Evolutionary conservation across 2,329 filamentous ascomycete genomes (phyloP), one percentile per base, ranked within the genome.

Genomic region (Aspergillus luchuensis): DNA sequence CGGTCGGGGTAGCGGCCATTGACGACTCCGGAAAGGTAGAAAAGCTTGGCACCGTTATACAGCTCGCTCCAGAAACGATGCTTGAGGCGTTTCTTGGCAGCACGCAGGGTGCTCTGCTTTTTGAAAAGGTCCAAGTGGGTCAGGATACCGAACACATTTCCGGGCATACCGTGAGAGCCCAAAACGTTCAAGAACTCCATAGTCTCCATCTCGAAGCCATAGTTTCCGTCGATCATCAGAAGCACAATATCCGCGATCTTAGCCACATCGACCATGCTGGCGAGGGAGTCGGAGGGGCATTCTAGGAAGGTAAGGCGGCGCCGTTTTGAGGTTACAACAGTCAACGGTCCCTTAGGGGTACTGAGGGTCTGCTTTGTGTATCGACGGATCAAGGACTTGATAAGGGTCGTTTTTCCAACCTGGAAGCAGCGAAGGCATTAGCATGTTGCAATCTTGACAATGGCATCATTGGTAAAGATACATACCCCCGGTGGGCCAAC

Each of bases 151-250:
- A 99, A 98, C 39, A 99, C 93, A 70, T 99, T 99, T 66, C 95
- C 94, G 0, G 96, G 95, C 94, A 99, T 98, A 76, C 95, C 95
- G 30, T 91, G 96, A 2, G 92, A 87, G n/a, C 91, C 90, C 54
- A 99, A 82, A 17, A 97, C 89, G 69, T 97, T 98, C 72, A 99
- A 81, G 63, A 99, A 99, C 78, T 99, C 95, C 95, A 99, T 99
- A 0, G 95, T 99, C 83, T 99, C 95, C 95, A 99, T 99, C 79
- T 99, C 95, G 73, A 99, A 99, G 13, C 95, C 96, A 72, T 91
- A 99, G 79, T 98, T 98, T 58, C 95, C 96, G 74, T 99, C 95
- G 69, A 99, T 99, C 91, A 99, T 95, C 59, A 99, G 85, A 53
- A 99, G 84, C 5, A 98, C 91, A 70, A 99, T 97, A 75, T 99